Base-by-base conservation (phyloP, 768 basidiomycete species). In the Phaffia tasmanica region DNA sequence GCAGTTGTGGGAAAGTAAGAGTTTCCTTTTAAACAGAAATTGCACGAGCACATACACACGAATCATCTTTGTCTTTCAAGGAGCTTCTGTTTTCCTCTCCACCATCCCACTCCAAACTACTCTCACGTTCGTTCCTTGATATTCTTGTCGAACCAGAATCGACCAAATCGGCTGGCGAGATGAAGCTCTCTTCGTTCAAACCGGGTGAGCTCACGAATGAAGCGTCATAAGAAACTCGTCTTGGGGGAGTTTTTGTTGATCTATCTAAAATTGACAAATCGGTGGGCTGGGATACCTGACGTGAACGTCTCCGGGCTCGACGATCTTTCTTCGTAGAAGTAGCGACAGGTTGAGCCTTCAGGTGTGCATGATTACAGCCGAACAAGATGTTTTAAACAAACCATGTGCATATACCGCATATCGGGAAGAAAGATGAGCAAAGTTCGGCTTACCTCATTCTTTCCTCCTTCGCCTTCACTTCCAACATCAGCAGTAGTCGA, bases 141-240 rank as follows among this genome's bases (percentile, higher is more conserved):
- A 11, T 19, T 25, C 16, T 56, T 47, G 15, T 64, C 63, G n/a
- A 47, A 14, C 7, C 55, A 25, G n/a, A 25, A 56, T n/a, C 23
- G 59, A 27, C 32, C 59, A 18, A 18, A 7, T 23, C 19, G 65
- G 42, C 49, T 42, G 30, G 32, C 49, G 57, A 48, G 23, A 21
- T 32, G 59, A 67, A 67, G 32, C 58, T 42, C 25, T 21, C 16
- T 29, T 67, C 65, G 46, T 62, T 59, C 19, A 67, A n/a, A 9
- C 6, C 47, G 5, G 54, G 42, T 49, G 65, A 58, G 3, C 56
- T 27, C 32, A 56, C 57, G 18, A 59, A 9, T n/a, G 56, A 59
- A 21, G 56, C 42, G 47, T 62, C 49, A 29, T 62, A 51, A 3
- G 61, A 62, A 25, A 42, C 35, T 42, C 35, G 35, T 42, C 35